A percentile compares a stretch with the other conserved stretches of the same genome.
These are phyloP conservation scores for Thraustochytrium sp. DNA, from an alignment of 352 stramenopile genomes.

Conservation along the genomic window DNA sequence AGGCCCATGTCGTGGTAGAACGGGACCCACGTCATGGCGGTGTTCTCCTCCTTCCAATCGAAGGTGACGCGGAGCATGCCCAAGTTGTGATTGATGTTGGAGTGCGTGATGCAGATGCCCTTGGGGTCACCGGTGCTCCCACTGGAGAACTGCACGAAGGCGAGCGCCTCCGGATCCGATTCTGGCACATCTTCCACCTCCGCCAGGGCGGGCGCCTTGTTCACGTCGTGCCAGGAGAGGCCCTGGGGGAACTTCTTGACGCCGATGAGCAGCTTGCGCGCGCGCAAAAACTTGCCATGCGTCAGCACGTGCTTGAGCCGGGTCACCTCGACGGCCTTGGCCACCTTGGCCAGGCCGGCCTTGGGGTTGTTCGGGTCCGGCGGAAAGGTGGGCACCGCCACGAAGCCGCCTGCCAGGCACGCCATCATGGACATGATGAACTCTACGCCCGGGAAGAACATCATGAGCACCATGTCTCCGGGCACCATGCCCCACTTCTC, in stretches of 20 bases:
- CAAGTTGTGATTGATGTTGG: conserved; percentile 95
- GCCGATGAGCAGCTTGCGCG: conserved; percentile 49
- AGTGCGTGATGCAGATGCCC: conserved; percentile 93
- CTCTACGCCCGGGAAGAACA: too few species aligned
- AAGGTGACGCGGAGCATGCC: conserved; percentile 85
- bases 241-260: not conserved
- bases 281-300: conserved; percentile 51
- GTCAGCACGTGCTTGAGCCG: conserved; percentile 58
- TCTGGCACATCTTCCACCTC: too few species aligned
- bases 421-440: too few species aligned
- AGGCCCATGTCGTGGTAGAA: conserved; percentile 99
- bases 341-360: not conserved
- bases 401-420: too few species aligned
- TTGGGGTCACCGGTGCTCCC: conserved; percentile 95
- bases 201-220: too few species aligned
- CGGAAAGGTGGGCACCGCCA: too few species aligned
- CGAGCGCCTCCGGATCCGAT: too few species aligned
- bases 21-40: conserved; percentile 96
- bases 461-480: too few species aligned
- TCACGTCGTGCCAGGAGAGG: conserved; percentile 48
- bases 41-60: conserved; percentile 71
- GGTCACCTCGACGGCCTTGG: not conserved
- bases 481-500: too few species aligned
- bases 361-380: too few species aligned
- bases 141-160: conserved; percentile 98